Conservation (phyloP, 2,329 filamentous ascomycete species). For the Aspergillus persii region DNA sequence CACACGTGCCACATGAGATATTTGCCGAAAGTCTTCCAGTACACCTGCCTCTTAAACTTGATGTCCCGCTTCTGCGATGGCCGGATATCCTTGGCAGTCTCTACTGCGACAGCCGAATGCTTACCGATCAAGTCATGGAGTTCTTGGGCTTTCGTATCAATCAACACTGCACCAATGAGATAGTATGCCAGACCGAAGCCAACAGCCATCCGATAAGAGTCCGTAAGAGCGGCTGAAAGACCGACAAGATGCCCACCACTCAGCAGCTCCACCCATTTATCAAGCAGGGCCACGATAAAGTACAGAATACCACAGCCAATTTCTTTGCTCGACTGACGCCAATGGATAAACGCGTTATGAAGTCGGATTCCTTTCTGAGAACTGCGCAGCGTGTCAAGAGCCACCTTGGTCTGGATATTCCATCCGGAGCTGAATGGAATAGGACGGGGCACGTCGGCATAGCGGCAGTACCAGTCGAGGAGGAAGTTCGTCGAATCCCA, state of each 20-base stretch:
- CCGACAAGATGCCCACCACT: constrained; percentile 45
- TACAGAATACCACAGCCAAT: constrained; percentile 55
- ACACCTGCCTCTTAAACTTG: constrained; percentile 48
- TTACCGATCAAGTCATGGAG: constrained; percentile 47
- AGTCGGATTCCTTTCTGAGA: constrained; percentile 55
- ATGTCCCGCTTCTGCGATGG: constrained; percentile 46
- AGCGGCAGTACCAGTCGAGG: constrained; percentile 53
- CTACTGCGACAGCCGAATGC: constrained; percentile 41
- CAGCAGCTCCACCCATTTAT: constrained; percentile 54
- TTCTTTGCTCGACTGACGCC: constrained; percentile 56
- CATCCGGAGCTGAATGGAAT: constrained; percentile 57
- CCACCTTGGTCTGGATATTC: constrained; percentile 58
- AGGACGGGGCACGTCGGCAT: constrained; percentile 48
- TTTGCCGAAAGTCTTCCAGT: constrained; percentile 50
- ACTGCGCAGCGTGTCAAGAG: constrained; percentile 52
- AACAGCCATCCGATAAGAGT: constrained; percentile 46
- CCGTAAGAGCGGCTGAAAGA: constrained; percentile 34
- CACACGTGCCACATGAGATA: constrained; percentile 54
- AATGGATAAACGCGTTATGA: constrained; percentile 58
- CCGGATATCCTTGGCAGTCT: constrained; percentile 43
- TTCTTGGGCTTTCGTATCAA: constrained; percentile 55
- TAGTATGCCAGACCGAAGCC: constrained; percentile 60
- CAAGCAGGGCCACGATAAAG: constrained; percentile 55
- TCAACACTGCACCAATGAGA: constrained; percentile 55
- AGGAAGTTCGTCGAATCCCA: constrained; percentile 55